A percentile compares a stretch with the other conserved stretches of the same genome.
Evolutionary conservation across 2,329 filamentous ascomycete genomes (phyloP).

Genomic region (Westerdykella sp.): DNA sequence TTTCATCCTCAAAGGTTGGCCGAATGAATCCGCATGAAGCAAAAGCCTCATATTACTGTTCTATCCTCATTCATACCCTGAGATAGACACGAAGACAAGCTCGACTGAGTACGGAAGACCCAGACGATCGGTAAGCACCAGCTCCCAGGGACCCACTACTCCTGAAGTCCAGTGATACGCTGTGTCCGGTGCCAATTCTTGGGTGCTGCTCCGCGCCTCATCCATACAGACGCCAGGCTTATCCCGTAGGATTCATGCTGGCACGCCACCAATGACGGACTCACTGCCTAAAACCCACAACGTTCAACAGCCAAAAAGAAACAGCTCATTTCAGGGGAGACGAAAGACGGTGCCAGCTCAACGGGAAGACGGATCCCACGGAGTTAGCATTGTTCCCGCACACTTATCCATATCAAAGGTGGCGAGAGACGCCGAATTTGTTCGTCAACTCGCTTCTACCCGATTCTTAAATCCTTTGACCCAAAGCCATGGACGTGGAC

Average conservation of each 20-base stretch:
- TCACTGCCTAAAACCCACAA: slow-evolving; percentile 16
- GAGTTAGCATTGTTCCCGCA: slow-evolving; percentile 7
- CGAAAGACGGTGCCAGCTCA: neutral
- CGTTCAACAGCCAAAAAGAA: slow-evolving; percentile 8
- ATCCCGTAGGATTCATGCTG: slow-evolving; percentile 12
- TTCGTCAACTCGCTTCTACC: slow-evolving; percentile 12
- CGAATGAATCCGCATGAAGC: too few species aligned
- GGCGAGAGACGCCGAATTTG: neutral
- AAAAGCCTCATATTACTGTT: too few species aligned
- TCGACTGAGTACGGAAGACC: neutral
- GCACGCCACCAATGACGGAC: slow-evolving; percentile 18
- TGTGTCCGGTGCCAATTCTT: slow-evolving; percentile 4
- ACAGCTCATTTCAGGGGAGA: slow-evolving; percentile 8
- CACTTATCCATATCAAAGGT: neutral
- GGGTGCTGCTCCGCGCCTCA: slow-evolving; percentile 9
- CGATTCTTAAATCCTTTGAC: slow-evolving; percentile 12
- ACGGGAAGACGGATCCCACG: slow-evolving; percentile 4
- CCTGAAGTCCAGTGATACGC: slow-evolving; percentile 4
- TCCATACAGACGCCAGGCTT: slow-evolving; percentile 5
- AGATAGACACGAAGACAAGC: too few species aligned
- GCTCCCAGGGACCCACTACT: slow-evolving; percentile 4
- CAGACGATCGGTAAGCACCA: slow-evolving; percentile 3
- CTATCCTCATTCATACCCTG: too few species aligned
- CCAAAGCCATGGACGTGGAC: slow-evolving; percentile 34
- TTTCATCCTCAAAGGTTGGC: too few species aligned